These are phyloP conservation scores for Phialophora expanda DNA, from an alignment of 2,329 filamentous ascomycete genomes.

Conservation along the genomic window DNA sequence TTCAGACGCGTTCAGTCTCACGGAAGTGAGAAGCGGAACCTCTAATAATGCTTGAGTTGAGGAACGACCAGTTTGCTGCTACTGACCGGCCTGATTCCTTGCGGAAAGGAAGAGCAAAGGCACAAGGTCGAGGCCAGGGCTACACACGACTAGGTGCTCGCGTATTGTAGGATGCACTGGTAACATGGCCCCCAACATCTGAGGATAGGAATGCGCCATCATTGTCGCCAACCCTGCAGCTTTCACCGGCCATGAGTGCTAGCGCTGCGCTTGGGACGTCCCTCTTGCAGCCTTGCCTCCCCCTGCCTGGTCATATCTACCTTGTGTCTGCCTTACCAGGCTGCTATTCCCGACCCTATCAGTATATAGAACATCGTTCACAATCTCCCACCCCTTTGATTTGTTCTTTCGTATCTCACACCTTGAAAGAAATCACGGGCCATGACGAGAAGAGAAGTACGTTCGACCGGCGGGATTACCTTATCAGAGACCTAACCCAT, in stretches of 20 bases:
- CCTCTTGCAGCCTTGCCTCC: too few species aligned
- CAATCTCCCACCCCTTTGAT: conserved; percentile 11
- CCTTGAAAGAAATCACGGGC: background rate
- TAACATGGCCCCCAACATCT: too few species aligned
- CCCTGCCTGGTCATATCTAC: too few species aligned
- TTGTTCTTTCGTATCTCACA: conserved; percentile 6
- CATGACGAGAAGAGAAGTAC: conserved; percentile 11
- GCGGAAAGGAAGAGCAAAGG: background rate
- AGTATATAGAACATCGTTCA: conserved; percentile 9
- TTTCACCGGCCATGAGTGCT: too few species aligned
- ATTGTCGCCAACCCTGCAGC: too few species aligned
- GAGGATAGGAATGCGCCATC: too few species aligned
- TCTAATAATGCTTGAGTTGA: background rate
- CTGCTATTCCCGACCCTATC: conserved; percentile 7
- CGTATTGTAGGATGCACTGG: too few species aligned
- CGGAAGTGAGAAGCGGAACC: conserved; percentile 1
- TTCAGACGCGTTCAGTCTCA: conserved; percentile 2
- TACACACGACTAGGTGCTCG: too few species aligned
- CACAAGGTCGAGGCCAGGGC: too few species aligned
- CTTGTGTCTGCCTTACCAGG: background rate
- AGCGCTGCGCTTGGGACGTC: too few species aligned
- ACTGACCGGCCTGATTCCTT: conserved; percentile 1
- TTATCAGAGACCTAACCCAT: conserved; percentile 5
- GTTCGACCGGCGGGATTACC: conserved; percentile 6
- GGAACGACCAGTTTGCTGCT: conserved; percentile 5